Evolutionary conservation across 2,329 filamentous ascomycete genomes (phyloP).

Genomic region (Phaeomoniella chlamydospora): DNA sequence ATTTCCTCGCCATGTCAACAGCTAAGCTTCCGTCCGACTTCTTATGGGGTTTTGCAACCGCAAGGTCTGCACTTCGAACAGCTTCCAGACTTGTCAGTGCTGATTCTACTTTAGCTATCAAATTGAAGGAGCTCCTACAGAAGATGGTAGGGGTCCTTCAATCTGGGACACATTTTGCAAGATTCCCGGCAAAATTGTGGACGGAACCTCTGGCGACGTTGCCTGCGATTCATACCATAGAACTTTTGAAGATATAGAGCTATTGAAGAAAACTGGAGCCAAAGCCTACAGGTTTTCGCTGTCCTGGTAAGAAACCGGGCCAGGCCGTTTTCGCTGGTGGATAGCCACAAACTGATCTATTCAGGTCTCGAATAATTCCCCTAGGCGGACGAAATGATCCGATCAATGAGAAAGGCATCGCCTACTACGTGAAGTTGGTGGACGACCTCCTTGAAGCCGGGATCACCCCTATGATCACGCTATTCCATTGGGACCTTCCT

Average conservation of each 20-base stretch:
- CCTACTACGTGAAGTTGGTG: constrained; percentile 66
- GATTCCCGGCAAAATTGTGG: constrained; percentile 69
- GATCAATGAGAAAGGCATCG: constrained; percentile 62
- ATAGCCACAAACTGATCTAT: neutral
- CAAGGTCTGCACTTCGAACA: constrained; percentile 37
- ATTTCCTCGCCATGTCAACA: no score
- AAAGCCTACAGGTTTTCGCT: constrained; percentile 73
- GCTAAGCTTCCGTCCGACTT: constrained; percentile 51
- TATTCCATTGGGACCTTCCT: constrained; percentile 82
- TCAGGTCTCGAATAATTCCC: constrained; percentile 60
- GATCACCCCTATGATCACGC: constrained; percentile 67
- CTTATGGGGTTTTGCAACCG: constrained; percentile 68
- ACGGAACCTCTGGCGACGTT: constrained; percentile 57
- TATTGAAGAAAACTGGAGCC: constrained; percentile 61
- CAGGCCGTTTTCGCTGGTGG: neutral
- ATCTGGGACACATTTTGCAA: constrained; percentile 88
- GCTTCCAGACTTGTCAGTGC: neutral
- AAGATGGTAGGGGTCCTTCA: constrained; percentile 65
- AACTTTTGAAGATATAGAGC: constrained; percentile 58
- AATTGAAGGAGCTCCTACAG: constrained; percentile 61
- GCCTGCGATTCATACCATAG: constrained; percentile 83
- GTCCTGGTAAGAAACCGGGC: constrained; percentile 40
- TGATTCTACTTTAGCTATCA: constrained; percentile 50
- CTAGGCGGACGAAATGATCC: constrained; percentile 72
- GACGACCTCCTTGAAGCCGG: constrained; percentile 63